Evolutionary conservation across 2,329 filamentous ascomycete genomes (phyloP).

Genomic region (Cyphellophora europaea): DNA sequence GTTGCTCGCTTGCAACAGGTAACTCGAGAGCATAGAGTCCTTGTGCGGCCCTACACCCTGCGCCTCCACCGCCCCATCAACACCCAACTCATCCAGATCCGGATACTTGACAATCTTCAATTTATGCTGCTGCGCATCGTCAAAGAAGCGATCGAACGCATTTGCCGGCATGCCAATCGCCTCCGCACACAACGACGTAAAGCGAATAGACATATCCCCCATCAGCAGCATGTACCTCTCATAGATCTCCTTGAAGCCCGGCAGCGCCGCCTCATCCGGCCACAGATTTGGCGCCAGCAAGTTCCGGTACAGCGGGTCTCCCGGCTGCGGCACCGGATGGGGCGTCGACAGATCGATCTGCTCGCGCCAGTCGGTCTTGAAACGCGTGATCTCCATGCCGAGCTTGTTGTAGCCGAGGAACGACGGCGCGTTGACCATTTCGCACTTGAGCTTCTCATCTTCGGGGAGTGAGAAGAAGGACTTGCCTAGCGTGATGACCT

Average conservation of each 20-base stretch:
- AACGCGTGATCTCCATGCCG: slow-evolving; percentile 58
- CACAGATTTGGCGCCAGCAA: slow-evolving; percentile 71
- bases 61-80: slow-evolving; percentile 34
- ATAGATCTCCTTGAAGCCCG: slow-evolving; percentile 59
- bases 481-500: slow-evolving; percentile 59
- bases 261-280: slow-evolving; percentile 56
- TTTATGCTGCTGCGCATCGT: slow-evolving; percentile 65
- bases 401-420: slow-evolving; percentile 48
- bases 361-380: slow-evolving; percentile 68
- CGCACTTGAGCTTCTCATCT: slow-evolving; percentile 65
- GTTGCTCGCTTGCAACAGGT: slow-evolving; percentile 68
- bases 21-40: slow-evolving; percentile 74
- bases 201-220: slow-evolving; percentile 59
- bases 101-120: slow-evolving; percentile 85
- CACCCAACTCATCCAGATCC: slow-evolving; percentile 53
- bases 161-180: slow-evolving; percentile 61
- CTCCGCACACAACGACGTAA: slow-evolving; percentile 74
- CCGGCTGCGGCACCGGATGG: slow-evolving; percentile 54
- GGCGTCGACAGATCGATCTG: slow-evolving; percentile 81
- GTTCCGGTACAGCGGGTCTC: slow-evolving; percentile 63
- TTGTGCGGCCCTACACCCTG: slow-evolving; percentile 69
- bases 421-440: slow-evolving; percentile 65
- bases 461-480: slow-evolving; percentile 67
- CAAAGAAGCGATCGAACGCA: slow-evolving; percentile 74
- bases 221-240: slow-evolving; percentile 69